Evolutionary conservation across 345 rosid species (phyloP), one percentile per base, ranked within the genome.

Genomic region (Isatis tinctoria): DNA sequence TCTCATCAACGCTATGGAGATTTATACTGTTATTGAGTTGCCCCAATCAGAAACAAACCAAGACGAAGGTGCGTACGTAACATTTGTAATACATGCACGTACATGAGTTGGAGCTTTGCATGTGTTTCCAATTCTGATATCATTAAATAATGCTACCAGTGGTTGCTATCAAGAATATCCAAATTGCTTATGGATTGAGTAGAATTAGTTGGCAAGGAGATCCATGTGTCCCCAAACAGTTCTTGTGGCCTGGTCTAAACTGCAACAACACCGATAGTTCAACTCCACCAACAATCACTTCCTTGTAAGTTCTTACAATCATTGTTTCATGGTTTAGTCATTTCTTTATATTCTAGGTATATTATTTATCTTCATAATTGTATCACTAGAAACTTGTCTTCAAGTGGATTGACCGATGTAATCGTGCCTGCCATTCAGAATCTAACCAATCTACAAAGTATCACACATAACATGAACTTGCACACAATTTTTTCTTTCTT

Each of bases 181-280:
- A 84, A 33, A 48, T 37, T 33, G 14, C 14, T 0, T 84, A 84
- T 40, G 75, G 73, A 27, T 36, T 87, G 53, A 70, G 18, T 22
- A 76, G 66, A 67, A 67, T 65, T 1, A 71, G 41, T 26, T 88
- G 89, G 94, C 85, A 88, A 76, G 94, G 91, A 60, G 91, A 88
- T 77, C 91, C 89, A 51, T 85, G 91, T 26, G 65, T 75, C 5
- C 94, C 90, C 12, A 41, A 30, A 36, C 60, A 12, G 16, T 82
- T 70, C 35, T 5, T 14, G 41, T 84, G 91, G 91, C 75, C 64
- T 2, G 88, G 88, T 56, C 60, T 88, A 11, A 77, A 73, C n/a
- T 88, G 89, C 45, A 40, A 28, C 61, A 72, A 30, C 75, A 60
- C 43, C 1, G 60, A 67, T 32, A 65, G 0, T 26, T 48, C 59